Evolutionary conservation across 345 rosid species (phyloP), one percentile per base, ranked within the genome.

Genomic region (Geranium brycei): DNA sequence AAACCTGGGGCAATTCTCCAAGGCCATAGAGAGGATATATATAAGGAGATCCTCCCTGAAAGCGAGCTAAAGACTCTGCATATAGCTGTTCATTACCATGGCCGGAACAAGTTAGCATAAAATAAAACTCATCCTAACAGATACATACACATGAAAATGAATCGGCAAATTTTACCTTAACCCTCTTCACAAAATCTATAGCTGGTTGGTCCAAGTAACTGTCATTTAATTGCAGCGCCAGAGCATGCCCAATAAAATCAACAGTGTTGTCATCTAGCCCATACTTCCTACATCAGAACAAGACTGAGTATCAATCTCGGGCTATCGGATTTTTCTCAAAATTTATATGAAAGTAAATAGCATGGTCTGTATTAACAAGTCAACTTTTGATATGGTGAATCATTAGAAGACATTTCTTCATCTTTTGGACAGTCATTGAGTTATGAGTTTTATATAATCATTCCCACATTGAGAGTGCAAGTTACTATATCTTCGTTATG

Each of bases 1-100:
- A 57, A 68, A 93, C 99, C 96, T 87, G 96, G 58, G 97, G 96
- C 66, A 93, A 65, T 76, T 93, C 96, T 75, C 96, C 99, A 0
- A 93, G 81, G 60, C 97, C 97, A 64, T 93, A 86, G 38, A 90
- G 57, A 18, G 96, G 99, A 73, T 93, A 93, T 19, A 90, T 88
- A 61, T 88, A 87, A 53, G 97, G 99, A 51, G 97, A 90, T 68
- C 91, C 96, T 73, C 91, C 95, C 77, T 85, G 95, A 73, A 93
- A 93, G 31, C 96, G 95, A 8, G 95, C 88, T 75, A 93, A 74
- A 12, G 96, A 93, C 72, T 90, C 95, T 57, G 91, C 91, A 70
- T 93, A 92, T 59, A 89, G 91, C 96, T 92, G 64, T 32, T 57
- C 19, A 69, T 31, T 17, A 32, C 53, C 53, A 47, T 7, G 53